These are phyloP conservation scores for Stenocarpella maydis DNA, from an alignment of 2,329 filamentous ascomycete genomes.

Conservation along the genomic window DNA sequence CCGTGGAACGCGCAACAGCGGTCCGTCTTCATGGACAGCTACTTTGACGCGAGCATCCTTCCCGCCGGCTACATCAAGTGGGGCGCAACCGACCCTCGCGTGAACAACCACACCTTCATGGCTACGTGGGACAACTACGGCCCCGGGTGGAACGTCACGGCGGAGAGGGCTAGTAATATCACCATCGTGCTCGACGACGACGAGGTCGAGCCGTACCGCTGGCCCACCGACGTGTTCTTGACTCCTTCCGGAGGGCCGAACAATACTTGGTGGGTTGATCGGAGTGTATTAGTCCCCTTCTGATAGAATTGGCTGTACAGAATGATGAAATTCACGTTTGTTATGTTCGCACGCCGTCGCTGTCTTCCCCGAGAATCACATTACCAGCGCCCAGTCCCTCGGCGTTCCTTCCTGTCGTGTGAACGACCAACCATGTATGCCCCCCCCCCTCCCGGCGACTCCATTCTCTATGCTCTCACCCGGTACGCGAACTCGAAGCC, in stretches of 20 bases:
- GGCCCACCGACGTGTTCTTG: slow-evolving; percentile 39
- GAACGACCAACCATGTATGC: not conserved
- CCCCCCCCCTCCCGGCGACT: not conserved
- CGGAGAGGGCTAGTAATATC: slow-evolving; percentile 49
- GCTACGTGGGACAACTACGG: slow-evolving; percentile 62
- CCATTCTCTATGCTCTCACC: not conserved
- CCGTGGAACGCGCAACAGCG: slow-evolving; percentile 68
- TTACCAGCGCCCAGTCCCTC: not conserved
- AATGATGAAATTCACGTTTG: not conserved
- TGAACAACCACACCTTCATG: slow-evolving; percentile 60
- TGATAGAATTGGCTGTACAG: slow-evolving; percentile 12
- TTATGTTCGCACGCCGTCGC: not conserved
- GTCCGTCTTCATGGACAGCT: slow-evolving; percentile 63
- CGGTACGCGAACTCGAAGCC: not conserved
- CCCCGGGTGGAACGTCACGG: slow-evolving; percentile 61
- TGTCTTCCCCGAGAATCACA: not conserved
- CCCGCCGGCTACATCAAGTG: slow-evolving; percentile 64
- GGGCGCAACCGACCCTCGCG: slow-evolving; percentile 49
- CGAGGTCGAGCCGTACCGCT: slow-evolving; percentile 42
- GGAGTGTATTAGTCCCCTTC: slow-evolving; percentile 35
- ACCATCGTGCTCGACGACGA: slow-evolving; percentile 54
- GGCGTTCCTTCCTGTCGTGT: not conserved
- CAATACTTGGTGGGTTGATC: slow-evolving; percentile 38
- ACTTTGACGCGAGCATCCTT: slow-evolving; percentile 60
- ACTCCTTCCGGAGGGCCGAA: slow-evolving; percentile 33